Evolutionary conservation across 495 filamentous ascomycete species (phyloP), one percentile per base, ranked within the genome.

Genomic region (Trichoderma reesei): DNA sequence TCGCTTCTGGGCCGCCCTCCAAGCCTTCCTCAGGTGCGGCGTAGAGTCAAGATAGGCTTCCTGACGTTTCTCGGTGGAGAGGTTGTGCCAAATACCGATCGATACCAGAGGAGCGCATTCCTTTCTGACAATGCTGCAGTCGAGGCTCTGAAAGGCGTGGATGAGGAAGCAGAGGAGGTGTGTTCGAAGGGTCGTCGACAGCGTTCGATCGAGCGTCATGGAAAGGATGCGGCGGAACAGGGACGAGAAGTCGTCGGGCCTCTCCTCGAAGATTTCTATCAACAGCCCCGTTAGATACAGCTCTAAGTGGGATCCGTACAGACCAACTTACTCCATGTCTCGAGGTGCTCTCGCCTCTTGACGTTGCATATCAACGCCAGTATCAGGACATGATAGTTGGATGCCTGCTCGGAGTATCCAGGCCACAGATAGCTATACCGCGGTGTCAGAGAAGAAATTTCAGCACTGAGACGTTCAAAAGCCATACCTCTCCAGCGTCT

Each of bases 71-170:
- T 85, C 82, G 65, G 83, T 90, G 26, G 88, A 88, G 37, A 99
- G 76, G 68, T 96, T 93, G 68, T 96, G 90, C 94, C 94, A 98
- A 68, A 95, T 90, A 1, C 90, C 89, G 68, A 99, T 96, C 0
- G 90, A 92, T 48, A 99, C 93, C 44, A 99, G 79, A 11, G 94
- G 90, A 48, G 92, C 95, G 75, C 93, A 97, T 78, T 99, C 93
- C 71, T 96, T 98, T 59, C 94, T 84, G 37, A 98, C 89, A 60
- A 96, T 81, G 26, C 81, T 82, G 74, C 88, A 96, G 69, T 99
- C 94, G 18, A 98, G 83, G 31, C 92, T 96, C 75, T 96, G 92
- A 73, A 96, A 98, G 62, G 93, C 90, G 67, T 86, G 85, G 63
- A 96, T 92, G 64, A 96, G 83, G 73, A 96, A 96, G 14, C 86